phyloP scores from a whole-genome alignment of 2,329 filamentous ascomycete species.

The Emergomyces africanus region DNA sequence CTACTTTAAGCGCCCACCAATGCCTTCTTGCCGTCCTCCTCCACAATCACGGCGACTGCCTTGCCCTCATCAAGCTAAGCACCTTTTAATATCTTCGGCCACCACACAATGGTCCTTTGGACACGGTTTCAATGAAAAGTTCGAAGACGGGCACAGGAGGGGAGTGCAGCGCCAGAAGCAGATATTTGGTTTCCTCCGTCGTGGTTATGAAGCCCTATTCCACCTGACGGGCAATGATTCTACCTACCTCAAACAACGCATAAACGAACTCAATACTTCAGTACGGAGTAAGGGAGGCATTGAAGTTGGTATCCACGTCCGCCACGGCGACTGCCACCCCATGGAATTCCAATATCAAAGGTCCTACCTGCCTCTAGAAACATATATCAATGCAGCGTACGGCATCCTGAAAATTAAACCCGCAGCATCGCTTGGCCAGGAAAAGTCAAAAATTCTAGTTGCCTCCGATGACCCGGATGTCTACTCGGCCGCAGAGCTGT shows the following conservation, averaged over 20 bases:
- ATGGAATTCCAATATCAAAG: slow-evolving; percentile 62
- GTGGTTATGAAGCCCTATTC: slow-evolving; percentile 64
- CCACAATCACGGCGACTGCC: slow-evolving; percentile 65
- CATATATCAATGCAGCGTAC: slow-evolving; percentile 50
- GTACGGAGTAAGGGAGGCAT: slow-evolving; percentile 36
- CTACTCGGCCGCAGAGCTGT: slow-evolving; percentile 52
- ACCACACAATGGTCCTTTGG: slow-evolving; percentile 56
- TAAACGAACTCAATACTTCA: slow-evolving; percentile 41
- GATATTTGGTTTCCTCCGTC: slow-evolving; percentile 55
- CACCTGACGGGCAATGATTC: slow-evolving; percentile 53
- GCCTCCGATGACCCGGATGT: slow-evolving; percentile 74
- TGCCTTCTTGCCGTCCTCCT: slow-evolving; percentile 55
- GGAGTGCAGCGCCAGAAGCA: slow-evolving; percentile 42
- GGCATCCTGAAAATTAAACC: slow-evolving; percentile 35
- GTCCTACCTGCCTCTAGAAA: slow-evolving; percentile 62
- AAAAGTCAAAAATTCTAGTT: slow-evolving; percentile 39
- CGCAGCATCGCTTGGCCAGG: slow-evolving; percentile 31
- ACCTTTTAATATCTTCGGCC: slow-evolving; percentile 59
- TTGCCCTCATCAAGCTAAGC: slow-evolving; percentile 62
- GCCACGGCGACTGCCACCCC: slow-evolving; percentile 67
- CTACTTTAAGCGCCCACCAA: slow-evolving; percentile 57
- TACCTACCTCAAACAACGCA: slow-evolving; percentile 49
- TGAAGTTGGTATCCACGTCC: slow-evolving; percentile 62
- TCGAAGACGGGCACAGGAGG: slow-evolving; percentile 37
- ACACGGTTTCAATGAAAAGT: slow-evolving; percentile 41